Evolutionary conservation across 78 protist genomes (phyloP).

Genomic region (Dictyostelium brefeldianum): DNA sequence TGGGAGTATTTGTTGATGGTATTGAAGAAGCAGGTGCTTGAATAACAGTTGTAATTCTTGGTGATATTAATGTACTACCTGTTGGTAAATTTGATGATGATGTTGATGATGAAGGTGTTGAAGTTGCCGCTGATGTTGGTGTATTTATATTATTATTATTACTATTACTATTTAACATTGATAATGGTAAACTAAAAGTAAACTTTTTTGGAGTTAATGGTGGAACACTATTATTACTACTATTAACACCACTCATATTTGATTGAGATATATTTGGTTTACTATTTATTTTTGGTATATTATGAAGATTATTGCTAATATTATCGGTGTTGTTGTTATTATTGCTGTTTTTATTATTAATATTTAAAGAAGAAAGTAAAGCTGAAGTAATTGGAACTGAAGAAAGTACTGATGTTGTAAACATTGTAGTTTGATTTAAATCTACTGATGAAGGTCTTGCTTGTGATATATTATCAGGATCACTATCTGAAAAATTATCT

Average conservation of each 20-base stretch:
- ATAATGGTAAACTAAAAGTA: background rate
- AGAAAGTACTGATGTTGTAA: background rate
- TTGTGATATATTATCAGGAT: background rate
- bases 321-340: background rate
- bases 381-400: background rate
- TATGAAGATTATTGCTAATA: background rate
- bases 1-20: no score
- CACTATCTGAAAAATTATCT: background rate
- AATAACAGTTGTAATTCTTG: constrained; percentile 3
- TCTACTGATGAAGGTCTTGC: background rate
- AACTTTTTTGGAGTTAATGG: background rate
- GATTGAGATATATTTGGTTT: background rate
- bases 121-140: background rate
- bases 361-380: background rate
- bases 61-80: constrained; percentile 1
- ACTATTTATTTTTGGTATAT: background rate
- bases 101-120: background rate
- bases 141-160: background rate
- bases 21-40: background rate
- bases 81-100: background rate
- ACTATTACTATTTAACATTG: background rate
- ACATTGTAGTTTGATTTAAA: background rate
- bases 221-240: background rate
- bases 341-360: background rate
- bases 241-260: background rate